Base-by-base conservation (phyloP, 495 filamentous ascomycete species). In the Copromyces sp. region DNA sequence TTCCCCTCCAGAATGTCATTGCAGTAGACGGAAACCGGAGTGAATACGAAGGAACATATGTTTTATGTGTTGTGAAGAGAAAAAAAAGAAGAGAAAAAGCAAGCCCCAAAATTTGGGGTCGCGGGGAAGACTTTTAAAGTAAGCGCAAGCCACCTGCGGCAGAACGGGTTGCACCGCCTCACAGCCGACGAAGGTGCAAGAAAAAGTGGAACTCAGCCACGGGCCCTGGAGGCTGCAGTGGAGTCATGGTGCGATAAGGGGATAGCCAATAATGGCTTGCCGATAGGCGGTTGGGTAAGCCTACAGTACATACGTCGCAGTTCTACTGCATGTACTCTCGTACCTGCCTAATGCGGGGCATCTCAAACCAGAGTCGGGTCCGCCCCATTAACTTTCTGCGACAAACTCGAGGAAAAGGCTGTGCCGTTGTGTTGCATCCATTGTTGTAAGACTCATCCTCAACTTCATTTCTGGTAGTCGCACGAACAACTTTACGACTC, bases 1-100 rank as follows among this genome's bases (percentile, higher is more conserved):
- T 92, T 92, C 90, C 90, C 90, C 89, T 92, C 91, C 88, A 88
- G 85, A 82, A 84, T 85, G 84, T 81, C 87, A 87, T 86, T 83
- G 86, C 78, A 75, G 82, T 82, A 77, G 83, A 84, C 83, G 79
- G 80, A 87, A 88, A 85, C 86, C 88, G 89, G 91, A 93, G 90
- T 93, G 90, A 92, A 93, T 93, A 88, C 86, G 89, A 87, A 91
- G 90, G 91, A 89, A 88, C 80, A 39, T 44, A 35, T 73, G 74
- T 77, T 80, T 86, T 88, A 89, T 90, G 77, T 72, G 82, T 87
- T 84, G 89, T 84, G 82, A 78, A 82, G 86, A 81, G 81, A 80
- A 82, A 86, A 81, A 77, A 79, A 73, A 73, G 74, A 68, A 76
- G 77, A 53, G 32, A 37, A 75, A 75, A 71, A 68, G 38, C 68